Conservation (phyloP, 352 stramenopile species). For the Phytophthora idaei region DNA sequence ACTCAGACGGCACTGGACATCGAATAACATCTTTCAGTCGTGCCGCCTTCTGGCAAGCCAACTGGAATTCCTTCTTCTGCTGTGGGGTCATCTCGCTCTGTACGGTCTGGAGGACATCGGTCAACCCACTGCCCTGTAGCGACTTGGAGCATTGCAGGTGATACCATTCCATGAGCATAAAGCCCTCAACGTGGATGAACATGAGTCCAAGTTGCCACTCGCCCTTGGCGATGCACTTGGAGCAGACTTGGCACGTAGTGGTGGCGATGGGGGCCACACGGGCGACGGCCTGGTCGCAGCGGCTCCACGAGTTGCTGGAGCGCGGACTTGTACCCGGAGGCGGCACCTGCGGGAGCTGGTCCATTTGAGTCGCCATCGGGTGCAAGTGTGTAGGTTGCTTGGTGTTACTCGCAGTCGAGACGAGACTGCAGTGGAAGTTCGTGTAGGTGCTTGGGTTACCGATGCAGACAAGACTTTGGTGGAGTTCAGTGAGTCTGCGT, state of each 20-base stretch:
- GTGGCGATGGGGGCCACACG: slow-evolving; percentile 74
- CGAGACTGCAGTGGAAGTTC: slow-evolving; percentile 22
- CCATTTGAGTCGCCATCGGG: slow-evolving; percentile 48
- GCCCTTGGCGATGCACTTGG: slow-evolving; percentile 58
- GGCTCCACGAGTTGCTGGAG: slow-evolving; percentile 70
- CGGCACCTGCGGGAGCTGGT: slow-evolving; percentile 44
- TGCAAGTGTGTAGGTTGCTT: background rate
- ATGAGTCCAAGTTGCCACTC: slow-evolving; percentile 82
- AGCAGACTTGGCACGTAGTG: slow-evolving; percentile 82
- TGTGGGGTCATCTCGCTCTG: slow-evolving; percentile 67
- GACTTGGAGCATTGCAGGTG: slow-evolving; percentile 65
- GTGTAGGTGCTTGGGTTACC: background rate
- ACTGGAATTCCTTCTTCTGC: slow-evolving; percentile 61
- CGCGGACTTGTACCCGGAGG: slow-evolving; percentile 43
- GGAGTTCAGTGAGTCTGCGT: slow-evolving; percentile 9
- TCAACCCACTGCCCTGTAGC: slow-evolving; percentile 56
- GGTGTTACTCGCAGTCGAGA: slow-evolving; percentile 6
- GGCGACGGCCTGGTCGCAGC: slow-evolving; percentile 80
- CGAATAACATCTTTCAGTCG: slow-evolving; percentile 12
- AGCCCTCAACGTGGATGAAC: slow-evolving; percentile 87
- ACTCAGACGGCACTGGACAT: slow-evolving; percentile 35
- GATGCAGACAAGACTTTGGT: slow-evolving; percentile 24
- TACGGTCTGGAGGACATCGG: slow-evolving; percentile 60
- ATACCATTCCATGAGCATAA: slow-evolving; percentile 90
- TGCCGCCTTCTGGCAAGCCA: slow-evolving; percentile 42